Percentiles rank a stretch among this genome's conserved stretches.
Evolutionary conservation across 1,284 basidiomycete genomes (phyloP).

Genomic region (Pseudozyma thailandica): DNA sequence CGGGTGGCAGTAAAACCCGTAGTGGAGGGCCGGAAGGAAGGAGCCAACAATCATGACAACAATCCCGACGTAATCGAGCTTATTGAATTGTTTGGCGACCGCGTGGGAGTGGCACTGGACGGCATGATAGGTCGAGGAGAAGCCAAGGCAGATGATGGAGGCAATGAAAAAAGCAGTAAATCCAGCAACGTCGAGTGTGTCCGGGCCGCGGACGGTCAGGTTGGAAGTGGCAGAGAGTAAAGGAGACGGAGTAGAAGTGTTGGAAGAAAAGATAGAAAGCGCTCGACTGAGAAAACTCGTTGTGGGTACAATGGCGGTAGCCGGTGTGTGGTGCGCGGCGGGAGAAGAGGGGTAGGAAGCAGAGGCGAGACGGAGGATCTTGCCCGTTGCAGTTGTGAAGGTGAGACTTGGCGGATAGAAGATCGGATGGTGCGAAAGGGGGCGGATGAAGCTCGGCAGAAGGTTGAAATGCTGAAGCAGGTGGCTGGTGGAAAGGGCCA

Average conservation of each 20-base stretch:
- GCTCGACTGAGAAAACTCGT: constrained; percentile 9
- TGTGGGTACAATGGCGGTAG: background rate
- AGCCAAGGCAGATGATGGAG: constrained; percentile 78
- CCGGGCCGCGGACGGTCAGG: constrained; percentile 68
- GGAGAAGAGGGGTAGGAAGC: constrained; percentile 34
- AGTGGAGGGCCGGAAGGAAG: constrained; percentile 72
- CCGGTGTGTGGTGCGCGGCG: background rate
- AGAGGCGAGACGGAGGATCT: constrained; percentile 45
- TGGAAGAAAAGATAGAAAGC: constrained; percentile 8
- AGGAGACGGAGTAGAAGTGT: background rate
- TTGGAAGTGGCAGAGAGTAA: constrained; percentile 7
- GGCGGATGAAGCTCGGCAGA: constrained; percentile 45
- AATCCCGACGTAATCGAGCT: constrained; percentile 71
- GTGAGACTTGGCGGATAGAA: constrained; percentile 51
- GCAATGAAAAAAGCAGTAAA: constrained; percentile 78
- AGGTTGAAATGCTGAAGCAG: constrained; percentile 42
- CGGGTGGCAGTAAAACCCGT: constrained; percentile 65
- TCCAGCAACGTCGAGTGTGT: constrained; percentile 76
- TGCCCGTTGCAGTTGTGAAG: constrained; percentile 43
- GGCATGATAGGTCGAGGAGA: constrained; percentile 82
- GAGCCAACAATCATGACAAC: constrained; percentile 77
- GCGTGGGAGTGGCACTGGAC: constrained; percentile 78
- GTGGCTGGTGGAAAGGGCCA: constrained; percentile 70
- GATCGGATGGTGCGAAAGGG: constrained; percentile 54
- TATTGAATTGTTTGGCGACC: constrained; percentile 69